Evolutionary conservation across 148 eudicot species (phyloP), one percentile per base, ranked within the genome.

Genomic region (Silene latifolia): DNA sequence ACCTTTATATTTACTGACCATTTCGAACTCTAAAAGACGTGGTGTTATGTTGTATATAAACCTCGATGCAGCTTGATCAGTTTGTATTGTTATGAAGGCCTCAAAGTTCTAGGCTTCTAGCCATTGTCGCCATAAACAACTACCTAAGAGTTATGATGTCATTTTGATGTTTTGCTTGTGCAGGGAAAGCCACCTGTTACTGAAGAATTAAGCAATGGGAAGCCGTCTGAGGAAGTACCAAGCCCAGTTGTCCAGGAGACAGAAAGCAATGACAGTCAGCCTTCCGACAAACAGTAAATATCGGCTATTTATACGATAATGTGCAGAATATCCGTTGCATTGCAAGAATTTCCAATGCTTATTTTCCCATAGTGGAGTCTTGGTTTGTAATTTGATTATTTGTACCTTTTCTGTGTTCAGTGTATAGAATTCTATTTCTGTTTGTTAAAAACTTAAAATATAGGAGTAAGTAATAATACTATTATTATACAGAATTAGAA

Each of bases 191-290:
- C 84, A 13, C 42, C 44, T 3, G 79, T 18, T 51, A 25, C 66
- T 3, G 88, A 87, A 67, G 90, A 88, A 79, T 67, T 78, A 12
- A 80, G 59, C 62, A 89, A 83, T 23, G 77, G 48, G 61, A 86
- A 85, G 66, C 75, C 79, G 56, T 21, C 74, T 13, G 79, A 62
- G 44, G 86, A 80, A 74, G 68, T 18, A 58, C 67, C 63, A 13
- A 86, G 77, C 75, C 76, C 65, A 54, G 76, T 51, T 44, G 61
- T 78, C 10, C 61, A 79, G 56, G 76, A 77, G 71, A 78, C 73
- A 74, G 87, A 84, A 46, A 77, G 75, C 29, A 83, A 77, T 21
- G 85, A 74, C 47, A 76, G 74, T 75, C 83, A 87, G 59, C 63
- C 71, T 54, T 82, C 78, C 42, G 81, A 85, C 51, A 78, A 73